Base-by-base conservation (phyloP, 768 basidiomycete species). In the Mycena rebaudengoi region DNA sequence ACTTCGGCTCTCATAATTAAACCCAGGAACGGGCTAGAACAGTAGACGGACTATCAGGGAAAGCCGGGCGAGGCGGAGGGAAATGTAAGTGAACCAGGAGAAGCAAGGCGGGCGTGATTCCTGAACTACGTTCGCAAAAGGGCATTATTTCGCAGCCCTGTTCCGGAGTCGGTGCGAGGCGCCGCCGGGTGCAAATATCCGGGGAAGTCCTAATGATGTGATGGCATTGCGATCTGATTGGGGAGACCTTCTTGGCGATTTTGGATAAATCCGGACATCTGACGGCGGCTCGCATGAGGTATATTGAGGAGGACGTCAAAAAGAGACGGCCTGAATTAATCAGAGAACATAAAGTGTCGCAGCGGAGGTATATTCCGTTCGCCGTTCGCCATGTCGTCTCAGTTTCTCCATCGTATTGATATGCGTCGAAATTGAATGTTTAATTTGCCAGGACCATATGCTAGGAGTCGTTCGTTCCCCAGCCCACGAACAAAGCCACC, bases 391-490 rank as follows among this genome's bases (percentile, higher is more conserved):
- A 35, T 30, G 21, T 53, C 32, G 5, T 33, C 28, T 13, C 39
- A 45, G 29, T 41, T 23, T 50, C 62, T 43, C 26, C 13, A 43
- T 35, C 32, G 48, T 57, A 39, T 51, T 30, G 59, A 14, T 37
- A 16, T 21, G 44, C 35, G 49, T 60, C 37, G 45, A 16, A 45
- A 39, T 56, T 28, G 40, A 60, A 50, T 49, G 62, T 52, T 58
- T 46, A 46, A 55, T 48, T 64, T 50, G 23, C 46, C 18, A 18
- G 20, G 2, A 4, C 25, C 58, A 62, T 55, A 53, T 65, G 59
- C 30, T 35, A 28, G 55, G 58, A 67, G 68, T 54, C 60, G 71
- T 65, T 64, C 60, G 66, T 70, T 71, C 48, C 69, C 69, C 62
- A 67, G 62, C 41, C 69, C 60, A 69, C 65, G 43, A 64, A 69